These are phyloP conservation scores for Flaveria bidentis DNA, from an alignment of 129 eudicot species.

Conservation along the genomic window DNA sequence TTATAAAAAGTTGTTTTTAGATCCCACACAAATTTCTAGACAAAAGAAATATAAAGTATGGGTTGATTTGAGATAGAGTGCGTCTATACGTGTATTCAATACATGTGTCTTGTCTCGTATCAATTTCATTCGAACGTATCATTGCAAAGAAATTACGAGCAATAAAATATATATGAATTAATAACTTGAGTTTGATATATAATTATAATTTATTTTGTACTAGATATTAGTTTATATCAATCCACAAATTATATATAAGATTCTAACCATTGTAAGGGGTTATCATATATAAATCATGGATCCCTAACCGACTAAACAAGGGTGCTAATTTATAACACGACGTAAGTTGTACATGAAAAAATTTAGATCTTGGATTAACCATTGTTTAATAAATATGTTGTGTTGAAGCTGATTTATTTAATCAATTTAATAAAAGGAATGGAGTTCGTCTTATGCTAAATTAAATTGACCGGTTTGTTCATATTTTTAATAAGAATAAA, in stretches of 20 bases:
- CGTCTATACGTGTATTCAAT: slow-evolving; percentile 12
- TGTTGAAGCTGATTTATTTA: background rate
- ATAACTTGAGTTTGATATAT: background rate
- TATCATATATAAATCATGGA: too few species aligned
- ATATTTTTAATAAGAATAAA: too few species aligned
- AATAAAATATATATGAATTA: background rate
- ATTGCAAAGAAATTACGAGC: slow-evolving; percentile 3
- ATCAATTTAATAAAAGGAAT: background rate
- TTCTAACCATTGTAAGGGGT: too few species aligned
- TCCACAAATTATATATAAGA: too few species aligned
- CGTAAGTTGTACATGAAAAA: too few species aligned
- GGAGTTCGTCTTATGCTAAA: background rate
- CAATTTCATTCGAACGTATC: background rate
- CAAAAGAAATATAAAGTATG: slow-evolving; percentile 12
- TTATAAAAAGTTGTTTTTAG: slow-evolving; percentile 6
- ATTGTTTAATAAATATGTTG: background rate
- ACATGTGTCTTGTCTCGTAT: background rate
- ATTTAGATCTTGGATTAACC: too few species aligned
- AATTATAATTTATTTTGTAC: background rate
- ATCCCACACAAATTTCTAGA: background rate
- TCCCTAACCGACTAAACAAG: too few species aligned
- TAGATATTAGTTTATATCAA: too few species aligned
- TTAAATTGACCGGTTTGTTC: background rate
- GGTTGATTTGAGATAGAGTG: slow-evolving; percentile 3
- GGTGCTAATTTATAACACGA: too few species aligned